A percentile compares a stretch with the other conserved stretches of the same genome.
Conservation (phyloP, 768 basidiomycete genomes). For the Pulveroboletus sp. region DNA sequence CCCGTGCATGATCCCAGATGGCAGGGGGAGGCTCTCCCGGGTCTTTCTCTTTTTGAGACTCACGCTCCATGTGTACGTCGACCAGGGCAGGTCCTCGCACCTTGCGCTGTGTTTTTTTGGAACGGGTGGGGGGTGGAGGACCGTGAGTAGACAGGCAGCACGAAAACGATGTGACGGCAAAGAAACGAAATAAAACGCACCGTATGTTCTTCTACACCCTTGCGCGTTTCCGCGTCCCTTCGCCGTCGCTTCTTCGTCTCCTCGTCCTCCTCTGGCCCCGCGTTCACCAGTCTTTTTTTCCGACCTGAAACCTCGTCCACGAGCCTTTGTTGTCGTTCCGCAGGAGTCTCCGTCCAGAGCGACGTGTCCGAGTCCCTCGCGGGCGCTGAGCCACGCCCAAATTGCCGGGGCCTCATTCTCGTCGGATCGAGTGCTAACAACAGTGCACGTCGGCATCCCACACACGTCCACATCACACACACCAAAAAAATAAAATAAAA, state of each 20-base stretch:
- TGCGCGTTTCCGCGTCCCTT: conserved; percentile 64
- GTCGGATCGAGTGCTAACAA: conserved; percentile 77
- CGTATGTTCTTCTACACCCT: conserved; percentile 75
- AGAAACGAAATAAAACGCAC: conserved; percentile 35
- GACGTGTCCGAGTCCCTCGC: conserved; percentile 49
- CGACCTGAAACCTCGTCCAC: conserved; percentile 93
- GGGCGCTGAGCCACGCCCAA: conserved; percentile 53
- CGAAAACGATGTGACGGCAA: neutral
- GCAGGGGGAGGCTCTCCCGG: conserved; percentile 50
- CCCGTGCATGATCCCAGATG: conserved; percentile 90
- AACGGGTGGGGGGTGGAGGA: too few relatives aligned
- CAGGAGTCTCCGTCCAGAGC: conserved; percentile 97
- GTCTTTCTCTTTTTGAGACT: conserved; percentile 35
- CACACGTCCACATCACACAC: too few relatives aligned
- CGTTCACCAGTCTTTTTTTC: conserved; percentile 65
- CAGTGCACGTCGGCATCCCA: too few relatives aligned
- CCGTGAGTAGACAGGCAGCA: neutral
- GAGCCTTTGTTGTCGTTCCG: conserved; percentile 85
- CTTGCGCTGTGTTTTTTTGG: conserved; percentile 32
- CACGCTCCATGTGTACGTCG: conserved; percentile 43
- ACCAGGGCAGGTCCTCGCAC: conserved; percentile 53
- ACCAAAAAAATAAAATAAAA: too few relatives aligned
- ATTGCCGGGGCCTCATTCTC: conserved; percentile 75
- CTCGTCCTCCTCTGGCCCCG: conserved; percentile 34
- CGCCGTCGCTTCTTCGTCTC: conserved; percentile 51